Base-by-base conservation (phyloP, 2,329 filamentous ascomycete species). In the Cladobotryum mycophilum region DNA sequence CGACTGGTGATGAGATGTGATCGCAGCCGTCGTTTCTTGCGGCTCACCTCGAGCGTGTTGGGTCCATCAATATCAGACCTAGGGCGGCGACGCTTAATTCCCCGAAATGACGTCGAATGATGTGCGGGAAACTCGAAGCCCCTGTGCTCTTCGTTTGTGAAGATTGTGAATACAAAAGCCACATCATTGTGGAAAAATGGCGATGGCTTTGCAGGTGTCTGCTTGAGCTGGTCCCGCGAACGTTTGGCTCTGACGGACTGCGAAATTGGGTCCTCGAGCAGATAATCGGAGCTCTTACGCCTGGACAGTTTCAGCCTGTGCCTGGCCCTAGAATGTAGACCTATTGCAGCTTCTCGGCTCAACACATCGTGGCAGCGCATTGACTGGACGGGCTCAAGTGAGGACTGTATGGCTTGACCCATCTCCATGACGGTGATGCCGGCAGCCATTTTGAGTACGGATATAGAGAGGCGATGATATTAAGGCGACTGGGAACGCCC, bases 11-110 rank as follows among this genome's bases (percentile, higher is more conserved):
- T 80, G 41, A 88, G 74, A 17, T 77, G 67, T 2, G 80, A 70
- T 1, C 82, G 76, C 4, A 88, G 68, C 3, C 85, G 76, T 20
- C 85, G 79, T 66, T 88, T 89, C 72, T 89, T 89, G 62, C 69
- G 74, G 62, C 71, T 63, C 51, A 81, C 56, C n/a, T 56, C 59
- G 25, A 71, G 71, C 1, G 76, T 79, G 57, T 74, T 71, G 46
- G 72, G 77, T 48, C 75, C 80, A 53, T 85, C 82, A 41, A 85
- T 77, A 55, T 86, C 82, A 35, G 78, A 74, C 2, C 69, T 56
- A 5, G 73, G 67, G 20, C 83, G 76, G 17, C 64, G 61, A 33
- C 82, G 76, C 60, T 84, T 84, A 46, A 65, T 33, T 6, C 64
- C 64, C 2, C 53, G 20, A 18, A 30, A 41, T 6, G 11, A 13